Evolutionary conservation across 192 early-diverging fungal species (phyloP), one percentile per base, ranked within the genome.

Genomic region (Dissophora ornata): DNA sequence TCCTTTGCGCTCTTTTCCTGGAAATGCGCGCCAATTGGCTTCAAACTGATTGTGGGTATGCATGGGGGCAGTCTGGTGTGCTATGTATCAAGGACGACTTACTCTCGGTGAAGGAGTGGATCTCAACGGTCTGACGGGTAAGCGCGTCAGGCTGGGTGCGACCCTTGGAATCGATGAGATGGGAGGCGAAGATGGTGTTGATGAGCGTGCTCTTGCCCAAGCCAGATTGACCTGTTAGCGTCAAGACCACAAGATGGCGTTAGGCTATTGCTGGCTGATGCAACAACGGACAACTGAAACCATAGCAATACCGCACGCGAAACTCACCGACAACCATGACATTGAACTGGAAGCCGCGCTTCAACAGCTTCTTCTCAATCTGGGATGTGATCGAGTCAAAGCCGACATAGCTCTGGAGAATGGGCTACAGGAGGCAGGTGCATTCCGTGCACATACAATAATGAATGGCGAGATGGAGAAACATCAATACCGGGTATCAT

Each of bases 261-360:
- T 34, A 34, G 51, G n/a, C n/a, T 38, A 38, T 6, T 38, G 36
- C 36, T 13, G 6, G 36, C 6, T 38, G 36, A 13, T 38, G 36
- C 7, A 6, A 38, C 36, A 38, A 38, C 36, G 7, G n/a, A 38
- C 36, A 38, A 38, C 13, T 6, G 7, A 38, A 38, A 6, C 6
- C 36, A 38, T 13, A 38, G 36, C 36, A 13, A 38, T 9, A 6
- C 36, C 7, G 36, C 36, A 38, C 7, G 13, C 42, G 22, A 41
- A 26, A 87, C 90, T 64, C 82, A 93, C 94, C 94, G 69, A 99
- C 97, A 38, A 98, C 93, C 88, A 99, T 98, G 60, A 99, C 80
- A 84, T 98, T 99, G 81, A 99, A 96, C 67, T 94, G 91, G 86
- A 99, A 99, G 38, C 96, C 96, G 47, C 96, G 91, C 88, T 98